These are phyloP conservation scores for Globisporangium rhizosaccharum DNA, from an alignment of 352 stramenopile genomes.

Conservation along the genomic window DNA sequence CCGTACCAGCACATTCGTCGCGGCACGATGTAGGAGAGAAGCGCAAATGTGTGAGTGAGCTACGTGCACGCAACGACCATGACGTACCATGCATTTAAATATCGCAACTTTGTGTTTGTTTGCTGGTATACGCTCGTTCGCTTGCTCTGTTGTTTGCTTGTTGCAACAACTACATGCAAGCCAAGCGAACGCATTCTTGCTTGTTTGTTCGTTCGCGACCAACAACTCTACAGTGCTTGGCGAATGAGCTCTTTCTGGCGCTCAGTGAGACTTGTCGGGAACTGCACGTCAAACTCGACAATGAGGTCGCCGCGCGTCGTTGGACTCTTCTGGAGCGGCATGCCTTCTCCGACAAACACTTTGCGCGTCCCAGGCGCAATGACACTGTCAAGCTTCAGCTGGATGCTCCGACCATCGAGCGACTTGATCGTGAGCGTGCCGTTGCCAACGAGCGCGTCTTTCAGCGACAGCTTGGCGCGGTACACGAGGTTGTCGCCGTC, in stretches of 20 bases:
- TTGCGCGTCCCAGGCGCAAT: conserved; percentile 90
- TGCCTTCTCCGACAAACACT: conserved; percentile 93
- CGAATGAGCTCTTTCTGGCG: conserved; percentile 66
- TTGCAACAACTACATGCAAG: too few relatives aligned
- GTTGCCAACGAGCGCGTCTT: conserved; percentile 91
- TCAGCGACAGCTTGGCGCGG: conserved; percentile 92
- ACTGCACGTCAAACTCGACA: conserved; percentile 97
- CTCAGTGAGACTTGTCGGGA: conserved; percentile 88
- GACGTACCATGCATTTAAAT: too few relatives aligned
- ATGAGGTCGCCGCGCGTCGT: conserved; percentile 89
- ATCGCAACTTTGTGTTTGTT: too few relatives aligned
- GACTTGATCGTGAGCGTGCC: conserved; percentile 91
- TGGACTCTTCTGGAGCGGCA: conserved; percentile 88
- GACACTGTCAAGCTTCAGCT: conserved; percentile 86
- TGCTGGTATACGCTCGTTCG: too few relatives aligned
- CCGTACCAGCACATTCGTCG: conserved; percentile 70
- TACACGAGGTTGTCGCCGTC: conserved; percentile 95
- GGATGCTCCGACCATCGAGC: conserved; percentile 91
- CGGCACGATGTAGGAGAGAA: conserved; percentile 56
- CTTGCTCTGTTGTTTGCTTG: too few relatives aligned
- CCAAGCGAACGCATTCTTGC: background rate
- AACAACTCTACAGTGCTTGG: conserved; percentile 51
- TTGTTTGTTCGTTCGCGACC: background rate
- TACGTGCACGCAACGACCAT: too few relatives aligned
- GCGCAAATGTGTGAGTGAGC: too few relatives aligned